phyloP scores from a whole-genome alignment of 139 green algal genomes.

The Pseudopediastrum boryanum region DNA sequence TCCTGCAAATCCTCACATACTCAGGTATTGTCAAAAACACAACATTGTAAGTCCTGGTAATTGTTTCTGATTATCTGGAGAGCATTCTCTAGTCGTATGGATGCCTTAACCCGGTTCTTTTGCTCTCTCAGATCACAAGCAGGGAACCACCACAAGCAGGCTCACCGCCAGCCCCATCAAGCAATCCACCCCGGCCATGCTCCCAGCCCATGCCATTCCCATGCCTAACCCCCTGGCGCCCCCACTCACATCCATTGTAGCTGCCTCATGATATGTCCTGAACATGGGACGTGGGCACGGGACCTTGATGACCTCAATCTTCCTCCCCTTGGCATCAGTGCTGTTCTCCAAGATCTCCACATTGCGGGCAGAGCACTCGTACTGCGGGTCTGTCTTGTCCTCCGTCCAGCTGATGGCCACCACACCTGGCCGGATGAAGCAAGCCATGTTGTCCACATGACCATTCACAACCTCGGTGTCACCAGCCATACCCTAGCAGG shows the following conservation, averaged over 20 bases:
- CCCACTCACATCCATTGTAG: slow-evolving; percentile 42
- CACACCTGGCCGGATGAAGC: slow-evolving; percentile 70
- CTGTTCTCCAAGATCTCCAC: slow-evolving; percentile 47
- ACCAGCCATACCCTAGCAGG: slow-evolving; percentile 25
- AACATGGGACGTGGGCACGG: slow-evolving; percentile 61
- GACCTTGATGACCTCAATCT: slow-evolving; percentile 74
- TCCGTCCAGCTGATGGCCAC: slow-evolving; percentile 76
- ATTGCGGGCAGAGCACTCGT: slow-evolving; percentile 47
- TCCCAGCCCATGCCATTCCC: no score
- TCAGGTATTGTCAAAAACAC: no score
- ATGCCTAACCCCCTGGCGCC: no score
- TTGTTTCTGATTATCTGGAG: no score
- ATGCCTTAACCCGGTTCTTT: no score
- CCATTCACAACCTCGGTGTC: slow-evolving; percentile 72
- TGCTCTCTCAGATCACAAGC: no score
- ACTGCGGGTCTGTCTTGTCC: slow-evolving; percentile 67
- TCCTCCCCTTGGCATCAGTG: slow-evolving; percentile 61
- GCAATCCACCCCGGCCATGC: no score
- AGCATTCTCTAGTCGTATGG: no score
- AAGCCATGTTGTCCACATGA: slow-evolving; percentile 82
- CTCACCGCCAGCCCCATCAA: no score
- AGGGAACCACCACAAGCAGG: no score
- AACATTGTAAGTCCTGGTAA: no score
- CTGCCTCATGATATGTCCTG: slow-evolving; percentile 53
- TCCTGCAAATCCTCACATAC: no score